Percentiles rank a stretch among this genome's conserved stretches.
Evolutionary conservation across 1,139 yeast genomes (phyloP).

Genomic region (Scheffersomyces titani): DNA sequence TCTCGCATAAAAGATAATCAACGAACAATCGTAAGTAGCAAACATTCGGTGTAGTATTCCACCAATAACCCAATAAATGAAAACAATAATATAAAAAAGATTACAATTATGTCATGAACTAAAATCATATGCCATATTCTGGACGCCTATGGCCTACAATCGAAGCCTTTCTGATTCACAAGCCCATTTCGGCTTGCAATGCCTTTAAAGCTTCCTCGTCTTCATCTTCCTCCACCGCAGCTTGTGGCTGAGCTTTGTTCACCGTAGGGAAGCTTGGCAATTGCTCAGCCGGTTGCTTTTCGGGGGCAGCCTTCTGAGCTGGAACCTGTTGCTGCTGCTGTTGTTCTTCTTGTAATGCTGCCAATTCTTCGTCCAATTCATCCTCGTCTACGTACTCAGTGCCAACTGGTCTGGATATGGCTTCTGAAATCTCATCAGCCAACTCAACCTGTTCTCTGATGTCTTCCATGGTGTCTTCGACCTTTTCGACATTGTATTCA

Average conservation of each 20-base stretch:
- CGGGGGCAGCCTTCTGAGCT: slow-evolving; percentile 14
- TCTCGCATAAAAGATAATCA: not conserved
- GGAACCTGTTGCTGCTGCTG: slow-evolving; percentile 43
- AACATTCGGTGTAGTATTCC: not conserved
- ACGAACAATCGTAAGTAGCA: not conserved
- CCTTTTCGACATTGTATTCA: slow-evolving; percentile 93
- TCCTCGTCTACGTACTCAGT: slow-evolving; percentile 73
- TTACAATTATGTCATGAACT: not conserved
- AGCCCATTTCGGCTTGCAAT: slow-evolving; percentile 93
- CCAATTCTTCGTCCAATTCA: slow-evolving; percentile 89
- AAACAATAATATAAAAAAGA: not conserved
- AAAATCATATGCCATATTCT: not conserved
- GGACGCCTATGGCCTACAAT: not conserved
- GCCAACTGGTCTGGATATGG: slow-evolving; percentile 90
- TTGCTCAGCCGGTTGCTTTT: slow-evolving; percentile 16
- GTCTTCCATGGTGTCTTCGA: slow-evolving; percentile 98
- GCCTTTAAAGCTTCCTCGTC: slow-evolving; percentile 91
- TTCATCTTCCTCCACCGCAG: slow-evolving; percentile 64
- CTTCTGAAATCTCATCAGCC: slow-evolving; percentile 94
- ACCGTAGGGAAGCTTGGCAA: slow-evolving; percentile 55
- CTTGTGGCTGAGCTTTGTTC: slow-evolving; percentile 28
- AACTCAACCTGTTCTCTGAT: slow-evolving; percentile 95
- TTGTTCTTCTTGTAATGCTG: slow-evolving; percentile 82
- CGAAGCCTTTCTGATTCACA: slow-evolving; percentile 33
- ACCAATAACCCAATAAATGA: not conserved